These are phyloP conservation scores for Fraxinus nigra DNA, from an alignment of 305 asterid species.

Conservation along the genomic window DNA sequence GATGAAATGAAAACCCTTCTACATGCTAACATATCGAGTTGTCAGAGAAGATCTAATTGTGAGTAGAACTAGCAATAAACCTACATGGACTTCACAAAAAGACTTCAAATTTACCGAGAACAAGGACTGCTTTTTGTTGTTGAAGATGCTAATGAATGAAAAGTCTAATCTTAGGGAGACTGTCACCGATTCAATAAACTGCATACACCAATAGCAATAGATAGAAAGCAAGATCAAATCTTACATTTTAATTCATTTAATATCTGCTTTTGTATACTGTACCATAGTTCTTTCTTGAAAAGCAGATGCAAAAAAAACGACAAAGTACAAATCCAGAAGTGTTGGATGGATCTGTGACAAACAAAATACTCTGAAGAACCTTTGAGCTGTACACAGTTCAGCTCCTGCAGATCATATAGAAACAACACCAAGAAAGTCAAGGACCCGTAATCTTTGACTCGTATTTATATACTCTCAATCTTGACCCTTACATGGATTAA, in stretches of 20 bases:
- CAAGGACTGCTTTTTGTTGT: not conserved
- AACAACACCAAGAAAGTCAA: not conserved
- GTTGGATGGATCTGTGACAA: conserved; percentile 28
- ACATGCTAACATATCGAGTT: not conserved
- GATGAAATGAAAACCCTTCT: not conserved
- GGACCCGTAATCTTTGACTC: not conserved
- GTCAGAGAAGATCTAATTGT: not conserved
- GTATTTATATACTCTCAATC: not conserved
- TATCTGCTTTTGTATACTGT: not conserved
- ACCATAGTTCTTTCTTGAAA: not conserved
- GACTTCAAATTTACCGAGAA: not conserved
- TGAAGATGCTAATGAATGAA: not conserved
- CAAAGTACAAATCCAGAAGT: conserved; percentile 21
- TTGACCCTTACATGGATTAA: not conserved
- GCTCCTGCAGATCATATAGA: not conserved
- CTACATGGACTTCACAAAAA: not conserved
- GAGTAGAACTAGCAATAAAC: not conserved
- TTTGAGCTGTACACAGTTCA: conserved; percentile 2
- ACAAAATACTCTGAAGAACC: not conserved
- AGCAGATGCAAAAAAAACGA: conserved; percentile 21
- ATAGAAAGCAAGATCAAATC: not conserved
- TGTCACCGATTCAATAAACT: not conserved
- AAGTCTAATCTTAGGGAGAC: not conserved
- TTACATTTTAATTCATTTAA: not conserved
- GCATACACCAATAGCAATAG: not conserved